Conservation (phyloP, 2,329 filamentous ascomycete genomes). For the Aphanoascus verrucosus region DNA sequence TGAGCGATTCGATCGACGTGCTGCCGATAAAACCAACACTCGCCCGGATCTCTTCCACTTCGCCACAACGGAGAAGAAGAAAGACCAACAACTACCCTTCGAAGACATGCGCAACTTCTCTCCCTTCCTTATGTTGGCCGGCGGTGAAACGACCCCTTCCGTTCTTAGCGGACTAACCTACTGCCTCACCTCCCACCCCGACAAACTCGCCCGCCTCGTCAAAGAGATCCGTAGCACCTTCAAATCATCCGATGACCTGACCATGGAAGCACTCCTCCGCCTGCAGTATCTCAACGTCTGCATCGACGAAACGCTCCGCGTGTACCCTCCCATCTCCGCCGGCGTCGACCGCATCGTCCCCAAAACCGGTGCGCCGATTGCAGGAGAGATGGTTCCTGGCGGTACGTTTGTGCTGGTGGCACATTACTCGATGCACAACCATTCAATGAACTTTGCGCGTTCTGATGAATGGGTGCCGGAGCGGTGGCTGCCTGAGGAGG, state of each 20-base stretch:
- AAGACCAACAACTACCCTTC: too few relatives aligned
- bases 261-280: conserved; percentile 13
- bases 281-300: conserved; percentile 23
- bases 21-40: too few relatives aligned
- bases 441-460: conserved; percentile 19
- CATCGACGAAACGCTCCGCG: conserved; percentile 21
- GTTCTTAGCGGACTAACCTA: conserved; percentile 18
- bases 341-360: conserved; percentile 25
- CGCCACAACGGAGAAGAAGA: too few relatives aligned
- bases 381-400: conserved; percentile 20
- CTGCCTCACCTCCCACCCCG: conserved; percentile 19
- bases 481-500: conserved; percentile 28
- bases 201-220: conserved; percentile 18
- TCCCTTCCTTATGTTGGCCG: conserved; percentile 19
- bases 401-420: conserved; percentile 19
- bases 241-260: conserved; percentile 17
- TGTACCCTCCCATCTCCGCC: conserved; percentile 24
- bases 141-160: conserved; percentile 21
- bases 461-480: conserved; percentile 24
- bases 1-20: too few relatives aligned
- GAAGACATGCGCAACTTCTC: background rate
- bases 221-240: conserved; percentile 23
- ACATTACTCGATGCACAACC: conserved; percentile 20
- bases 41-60: too few relatives aligned
- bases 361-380: conserved; percentile 22